A percentile compares a stretch with the other conserved stretches of the same genome.
These are phyloP conservation scores for Globisporangium takayamanum DNA, from an alignment of 352 stramenopile species.

Conservation along the genomic window DNA sequence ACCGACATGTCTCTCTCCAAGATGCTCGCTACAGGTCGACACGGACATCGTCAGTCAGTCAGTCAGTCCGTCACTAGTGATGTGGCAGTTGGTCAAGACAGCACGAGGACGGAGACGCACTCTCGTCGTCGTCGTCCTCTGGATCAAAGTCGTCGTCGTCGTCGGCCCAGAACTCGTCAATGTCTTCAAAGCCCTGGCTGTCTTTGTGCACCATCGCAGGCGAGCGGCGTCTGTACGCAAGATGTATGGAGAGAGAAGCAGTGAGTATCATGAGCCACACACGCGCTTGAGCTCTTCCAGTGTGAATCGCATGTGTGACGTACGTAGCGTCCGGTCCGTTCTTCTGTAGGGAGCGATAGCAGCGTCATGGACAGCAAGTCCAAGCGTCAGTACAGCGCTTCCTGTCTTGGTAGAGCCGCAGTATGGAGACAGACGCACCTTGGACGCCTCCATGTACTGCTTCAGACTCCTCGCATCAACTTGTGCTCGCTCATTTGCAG, in stretches of 20 bases:
- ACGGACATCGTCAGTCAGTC: neutral
- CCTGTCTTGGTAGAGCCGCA: no score
- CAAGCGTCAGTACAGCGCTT: no score
- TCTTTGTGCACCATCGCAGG: slow-evolving; percentile 66
- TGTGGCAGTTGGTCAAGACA: neutral
- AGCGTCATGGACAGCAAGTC: no score
- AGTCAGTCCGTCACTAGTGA: neutral
- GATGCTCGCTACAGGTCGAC: slow-evolving; percentile 21
- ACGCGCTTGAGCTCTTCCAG: no score
- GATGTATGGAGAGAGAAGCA: neutral
- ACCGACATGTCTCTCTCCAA: slow-evolving; percentile 43
- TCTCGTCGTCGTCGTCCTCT: slow-evolving; percentile 23
- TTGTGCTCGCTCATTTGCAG: slow-evolving; percentile 32
- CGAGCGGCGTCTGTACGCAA: slow-evolving; percentile 25
- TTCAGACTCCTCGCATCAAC: slow-evolving; percentile 48
- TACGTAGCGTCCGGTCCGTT: no score
- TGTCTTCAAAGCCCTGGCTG: slow-evolving; percentile 76
- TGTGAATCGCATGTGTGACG: no score
- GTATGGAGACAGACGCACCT: slow-evolving; percentile 12
- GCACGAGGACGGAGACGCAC: slow-evolving; percentile 6
- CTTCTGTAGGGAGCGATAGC: no score
- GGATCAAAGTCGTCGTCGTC: slow-evolving; percentile 27
- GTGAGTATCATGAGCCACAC: neutral
- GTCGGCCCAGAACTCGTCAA: slow-evolving; percentile 85
- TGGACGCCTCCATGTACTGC: slow-evolving; percentile 51